Base-by-base conservation (phyloP, 306 rosid species). In the Ochetophila trinervis region DNA sequence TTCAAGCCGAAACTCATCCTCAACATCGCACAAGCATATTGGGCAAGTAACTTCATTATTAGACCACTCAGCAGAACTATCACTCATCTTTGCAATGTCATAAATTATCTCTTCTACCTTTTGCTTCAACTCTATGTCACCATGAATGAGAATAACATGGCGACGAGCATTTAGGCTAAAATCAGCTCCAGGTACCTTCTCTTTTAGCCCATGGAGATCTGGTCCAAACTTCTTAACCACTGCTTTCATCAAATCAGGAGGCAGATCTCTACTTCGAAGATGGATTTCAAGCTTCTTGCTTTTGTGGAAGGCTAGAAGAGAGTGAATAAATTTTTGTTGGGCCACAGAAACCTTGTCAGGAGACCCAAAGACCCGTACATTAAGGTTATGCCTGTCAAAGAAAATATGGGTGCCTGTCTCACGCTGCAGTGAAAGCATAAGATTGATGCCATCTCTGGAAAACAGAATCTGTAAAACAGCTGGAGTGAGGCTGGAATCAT, bases 1-100 rank as follows among this genome's bases (percentile, higher is more conserved):
- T 77, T 86, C 96, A 51, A 94, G 99, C 70, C 14, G 81, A 74
- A 66, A 84, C 37, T 81, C 88, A 62, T 90, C 91, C 76, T 88
- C 99, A 66, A 90, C 79, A 40, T 86, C 95, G 58, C 99, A 94
- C 79, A 94, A 74, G 77, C 99, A 94, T 59, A 94, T 90, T 32
- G 96, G 79, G 73, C 99, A 94, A 62, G 68, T 73, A 52, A 74
- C 76, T 42, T 82, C 88, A 16, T 73, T 67, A 32, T 70, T 71
- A 12, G 50, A 62, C 66, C 73, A 76, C 71, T 69, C 74, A 34
- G 71, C 71, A 62, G 62, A 72, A 73, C 85, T 75, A 60, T 55
- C 60, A 21, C 83, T 45, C 54, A 54, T 66, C 53, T 67, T 60
- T 3, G 68, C 91, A 68, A 82, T 69, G 79, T 84, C 93, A 47